Conservation (phyloP, 2,329 filamentous ascomycete species). For the Hypomyces rosellus region DNA sequence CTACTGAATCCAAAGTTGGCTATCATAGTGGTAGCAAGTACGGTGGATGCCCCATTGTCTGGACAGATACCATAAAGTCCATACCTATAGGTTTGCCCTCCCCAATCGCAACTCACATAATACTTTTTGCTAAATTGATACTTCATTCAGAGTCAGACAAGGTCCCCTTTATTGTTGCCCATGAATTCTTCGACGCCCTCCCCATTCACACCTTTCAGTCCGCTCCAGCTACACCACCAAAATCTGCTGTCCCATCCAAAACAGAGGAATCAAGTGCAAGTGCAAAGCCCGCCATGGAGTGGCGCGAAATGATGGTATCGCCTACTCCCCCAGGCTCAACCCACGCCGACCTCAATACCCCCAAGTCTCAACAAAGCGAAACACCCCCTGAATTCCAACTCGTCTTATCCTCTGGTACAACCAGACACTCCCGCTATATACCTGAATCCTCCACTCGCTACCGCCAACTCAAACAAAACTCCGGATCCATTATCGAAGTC, state of each 20-base stretch:
- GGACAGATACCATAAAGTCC: slow-evolving; percentile 85
- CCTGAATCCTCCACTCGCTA: slow-evolving; percentile 78
- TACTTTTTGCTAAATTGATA: no score
- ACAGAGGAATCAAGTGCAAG: not conserved
- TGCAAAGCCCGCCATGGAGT: slow-evolving; percentile 44
- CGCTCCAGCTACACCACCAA: slow-evolving; percentile 31
- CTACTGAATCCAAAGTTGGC: slow-evolving; percentile 67
- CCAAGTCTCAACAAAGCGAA: slow-evolving; percentile 44
- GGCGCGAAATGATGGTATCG: slow-evolving; percentile 77
- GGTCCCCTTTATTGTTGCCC: slow-evolving; percentile 88
- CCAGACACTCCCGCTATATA: slow-evolving; percentile 77
- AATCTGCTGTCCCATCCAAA: not conserved
- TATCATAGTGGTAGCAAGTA: slow-evolving; percentile 72
- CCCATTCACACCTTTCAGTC: slow-evolving; percentile 94
- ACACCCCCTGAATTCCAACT: slow-evolving; percentile 79
- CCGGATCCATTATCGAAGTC: slow-evolving; percentile 75
- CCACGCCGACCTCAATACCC: slow-evolving; percentile 47
- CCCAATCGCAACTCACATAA: slow-evolving; percentile 21
- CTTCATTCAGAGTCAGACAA: slow-evolving; percentile 47
- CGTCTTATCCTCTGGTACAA: slow-evolving; percentile 66
- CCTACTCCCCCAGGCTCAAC: slow-evolving; percentile 53
- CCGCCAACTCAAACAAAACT: slow-evolving; percentile 59
- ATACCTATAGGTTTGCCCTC: slow-evolving; percentile 57
- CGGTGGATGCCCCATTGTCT: slow-evolving; percentile 67
- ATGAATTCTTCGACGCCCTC: slow-evolving; percentile 97